These are phyloP conservation scores for Danielia oregonensis DNA, from an alignment of 805 yeast species.

Conservation along the genomic window DNA sequence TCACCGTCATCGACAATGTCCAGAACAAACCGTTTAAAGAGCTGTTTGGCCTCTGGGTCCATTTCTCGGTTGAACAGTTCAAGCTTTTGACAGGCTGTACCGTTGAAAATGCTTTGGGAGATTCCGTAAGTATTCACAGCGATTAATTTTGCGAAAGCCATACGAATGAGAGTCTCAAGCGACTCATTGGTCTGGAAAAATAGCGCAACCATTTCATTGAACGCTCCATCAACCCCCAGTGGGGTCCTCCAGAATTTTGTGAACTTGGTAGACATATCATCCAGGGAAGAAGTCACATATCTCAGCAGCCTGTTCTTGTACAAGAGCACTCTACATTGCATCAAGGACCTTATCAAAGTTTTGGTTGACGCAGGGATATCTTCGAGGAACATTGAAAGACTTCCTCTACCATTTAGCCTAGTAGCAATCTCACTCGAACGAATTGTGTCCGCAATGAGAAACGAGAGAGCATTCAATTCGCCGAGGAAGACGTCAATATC, in stretches of 20 bases:
- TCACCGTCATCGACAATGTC: neutral
- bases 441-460: conserved; percentile 42
- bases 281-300: neutral
- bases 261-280: conserved; percentile 11
- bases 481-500: neutral
- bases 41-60: neutral
- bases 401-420: conserved; percentile 40
- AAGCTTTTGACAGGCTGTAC: too few species aligned
- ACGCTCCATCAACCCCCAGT: conserved; percentile 25
- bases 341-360: conserved; percentile 36
- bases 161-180: conserved; percentile 30
- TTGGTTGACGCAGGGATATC: conserved; percentile 26
- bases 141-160: conserved; percentile 27
- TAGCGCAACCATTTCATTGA: conserved; percentile 36
- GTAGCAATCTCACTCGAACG: conserved; percentile 57
- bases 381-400: conserved; percentile 22
- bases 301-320: neutral
- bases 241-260: conserved; percentile 23
- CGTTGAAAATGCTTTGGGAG: conserved; percentile 29
- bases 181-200: conserved; percentile 46
- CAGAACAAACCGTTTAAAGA: neutral
- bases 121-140: conserved; percentile 18
- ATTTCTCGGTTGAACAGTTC: conserved; percentile 1
- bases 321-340: conserved; percentile 36
- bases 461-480: conserved; percentile 1